These are phyloP conservation scores for Geosmithia putterillii DNA, from an alignment of 2,329 filamentous ascomycete species.

Conservation along the genomic window DNA sequence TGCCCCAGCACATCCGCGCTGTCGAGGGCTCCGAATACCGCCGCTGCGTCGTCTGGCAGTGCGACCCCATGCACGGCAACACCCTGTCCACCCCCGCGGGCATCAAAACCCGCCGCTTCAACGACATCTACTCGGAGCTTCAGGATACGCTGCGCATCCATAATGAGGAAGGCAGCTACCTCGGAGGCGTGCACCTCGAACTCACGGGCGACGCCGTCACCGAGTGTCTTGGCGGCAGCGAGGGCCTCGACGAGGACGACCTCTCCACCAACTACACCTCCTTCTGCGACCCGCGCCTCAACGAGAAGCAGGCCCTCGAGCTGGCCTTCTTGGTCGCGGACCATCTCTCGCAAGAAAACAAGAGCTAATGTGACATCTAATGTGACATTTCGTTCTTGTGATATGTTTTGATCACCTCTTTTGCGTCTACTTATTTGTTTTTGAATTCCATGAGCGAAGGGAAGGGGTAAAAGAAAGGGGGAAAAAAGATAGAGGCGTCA, in stretches of 20 bases:
- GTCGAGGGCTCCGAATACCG: slow-evolving; percentile 67
- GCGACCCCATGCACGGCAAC: slow-evolving; percentile 96
- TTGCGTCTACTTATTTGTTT: background rate
- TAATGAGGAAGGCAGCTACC: slow-evolving; percentile 67
- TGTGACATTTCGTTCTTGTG: background rate
- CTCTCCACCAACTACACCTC: slow-evolving; percentile 85
- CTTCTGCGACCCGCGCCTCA: slow-evolving; percentile 88
- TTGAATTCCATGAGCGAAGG: no score
- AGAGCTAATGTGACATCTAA: slow-evolving; percentile 6
- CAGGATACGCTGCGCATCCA: slow-evolving; percentile 76
- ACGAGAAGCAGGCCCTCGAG: slow-evolving; percentile 96
- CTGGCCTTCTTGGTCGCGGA: slow-evolving; percentile 87
- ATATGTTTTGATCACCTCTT: background rate
- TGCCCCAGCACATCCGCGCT: slow-evolving; percentile 77
- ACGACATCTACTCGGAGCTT: slow-evolving; percentile 79
- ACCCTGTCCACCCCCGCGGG: slow-evolving; percentile 57
- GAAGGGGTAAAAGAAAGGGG: slow-evolving; percentile 1
- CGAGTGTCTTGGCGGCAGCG: slow-evolving; percentile 86
- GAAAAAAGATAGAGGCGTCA: no score
- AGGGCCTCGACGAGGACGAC: slow-evolving; percentile 77
- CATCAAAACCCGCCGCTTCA: slow-evolving; percentile 87
- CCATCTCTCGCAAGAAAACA: slow-evolving; percentile 42
- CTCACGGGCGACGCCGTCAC: slow-evolving; percentile 93
- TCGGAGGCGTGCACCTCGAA: slow-evolving; percentile 91
- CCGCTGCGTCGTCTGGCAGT: slow-evolving; percentile 79